These are phyloP conservation scores for Barnettozyma pratensis DNA, from an alignment of 805 yeast species.

Conservation along the genomic window DNA sequence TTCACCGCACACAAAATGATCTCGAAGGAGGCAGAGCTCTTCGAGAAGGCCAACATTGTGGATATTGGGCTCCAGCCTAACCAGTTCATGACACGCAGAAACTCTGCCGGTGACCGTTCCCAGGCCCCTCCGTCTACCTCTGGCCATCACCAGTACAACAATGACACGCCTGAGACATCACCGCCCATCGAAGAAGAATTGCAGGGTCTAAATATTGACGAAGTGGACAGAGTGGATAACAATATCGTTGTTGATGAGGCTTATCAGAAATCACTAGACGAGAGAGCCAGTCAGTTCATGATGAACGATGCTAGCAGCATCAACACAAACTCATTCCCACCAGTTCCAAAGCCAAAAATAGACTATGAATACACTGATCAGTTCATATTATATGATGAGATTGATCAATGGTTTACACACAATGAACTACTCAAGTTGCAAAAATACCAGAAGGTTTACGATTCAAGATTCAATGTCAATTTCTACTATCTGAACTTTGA, in stretches of 20 bases:
- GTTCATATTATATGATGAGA: conserved; percentile 33
- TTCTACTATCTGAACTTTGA: conserved; percentile 12
- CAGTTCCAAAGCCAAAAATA: conserved; percentile 36
- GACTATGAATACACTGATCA: conserved; percentile 38
- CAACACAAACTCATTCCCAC: conserved; percentile 21
- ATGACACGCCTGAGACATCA: neutral
- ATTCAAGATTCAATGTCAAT: conserved; percentile 3
- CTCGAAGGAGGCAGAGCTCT: conserved; percentile 27
- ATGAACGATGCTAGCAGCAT: conserved; percentile 6
- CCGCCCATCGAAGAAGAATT: conserved; percentile 9
- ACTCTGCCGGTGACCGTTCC: neutral
- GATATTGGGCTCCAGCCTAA: conserved; percentile 27
- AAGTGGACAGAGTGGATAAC: conserved; percentile 28
- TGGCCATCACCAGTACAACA: neutral
- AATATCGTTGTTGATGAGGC: conserved; percentile 30
- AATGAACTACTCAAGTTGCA: conserved; percentile 22
- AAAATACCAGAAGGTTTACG: neutral
- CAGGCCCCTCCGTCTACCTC: neutral
- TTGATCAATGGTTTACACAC: conserved; percentile 42
- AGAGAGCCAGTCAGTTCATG: conserved; percentile 31
- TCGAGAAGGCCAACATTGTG: conserved; percentile 29
- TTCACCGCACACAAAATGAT: conserved; percentile 8
- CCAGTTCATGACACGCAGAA: conserved; percentile 12
- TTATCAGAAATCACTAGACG: conserved; percentile 28
- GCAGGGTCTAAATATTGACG: conserved; percentile 35